Base-by-base conservation (phyloP, 805 yeast genomes). In the Teunomyces stri region DNA sequence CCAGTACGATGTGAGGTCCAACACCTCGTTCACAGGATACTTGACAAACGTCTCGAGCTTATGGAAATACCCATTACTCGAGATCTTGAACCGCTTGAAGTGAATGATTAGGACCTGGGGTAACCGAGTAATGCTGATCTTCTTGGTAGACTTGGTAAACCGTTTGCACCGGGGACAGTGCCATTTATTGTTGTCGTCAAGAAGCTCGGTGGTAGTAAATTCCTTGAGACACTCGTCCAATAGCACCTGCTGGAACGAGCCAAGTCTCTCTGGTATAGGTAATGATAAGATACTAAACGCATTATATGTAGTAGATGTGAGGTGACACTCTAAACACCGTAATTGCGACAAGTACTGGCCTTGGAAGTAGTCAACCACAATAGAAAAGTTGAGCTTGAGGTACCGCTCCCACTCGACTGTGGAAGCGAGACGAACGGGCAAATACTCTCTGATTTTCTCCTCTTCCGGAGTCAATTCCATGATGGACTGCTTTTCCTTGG, bases 341-440 rank as follows among this genome's bases (percentile, higher is more conserved):
- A 91, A 70, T 45, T 80, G 84, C n/a, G 95, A 87, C 42, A 86
- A 76, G 57, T 85, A 87, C 65, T 91, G 97, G 1, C 97, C 98
- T 61, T 89, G 96, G 62, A 89, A 89, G 44, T 81, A 76, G 54
- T 87, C 91, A 2, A 87, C 94, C 20, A 91, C 77, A 1, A 84
- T 75, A 34, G 96, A 89, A 53, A 85, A 83, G 60, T 91, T 89
- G 16, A 87, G 78, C 48, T 82, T 83, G 46, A 89, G 69, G 61
- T 89, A 89, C 48, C 95, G 71, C 58, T 88, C 96, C 98, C 98
- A 91, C 61, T 91, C 97, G 43, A 89, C 80, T 0, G 94, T 80
- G 0, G 96, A 84, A 0, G 96, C 97, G 21, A 87, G 72, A 48
- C 96, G 74, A 2, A 89, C 75, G 0, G 95, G 86, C 58, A 89